Base-by-base conservation (phyloP, 176 grass and related monocot species). In the Miscanthus lutarioriparius region DNA sequence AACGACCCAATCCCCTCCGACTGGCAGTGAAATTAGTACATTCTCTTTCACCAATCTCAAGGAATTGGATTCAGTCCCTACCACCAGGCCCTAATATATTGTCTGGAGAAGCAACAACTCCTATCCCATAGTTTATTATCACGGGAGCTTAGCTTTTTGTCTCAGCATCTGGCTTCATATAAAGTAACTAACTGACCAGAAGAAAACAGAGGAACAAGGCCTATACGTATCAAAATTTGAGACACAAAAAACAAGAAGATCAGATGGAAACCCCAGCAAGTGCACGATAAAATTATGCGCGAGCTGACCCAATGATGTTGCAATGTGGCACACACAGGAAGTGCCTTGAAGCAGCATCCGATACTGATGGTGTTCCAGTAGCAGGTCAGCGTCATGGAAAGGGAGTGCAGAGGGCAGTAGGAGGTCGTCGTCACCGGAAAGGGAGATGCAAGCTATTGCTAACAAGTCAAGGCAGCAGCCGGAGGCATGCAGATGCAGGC, bases 371-470 rank as follows among this genome's bases (percentile, higher is more conserved):
- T 80, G 76, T 75, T 88, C 87, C 72, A 84, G 87, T 80, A 80
- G 44, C 76, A 59, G 38, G 76, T 75, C 82, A 38, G 16, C 9
- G 6, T 84, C 82, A 68, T 17, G 23, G 59, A 75, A 75, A 84
- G 59, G 69, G 76, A 84, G 20, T 75, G 61, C 81, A 61, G 58
- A 45, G 59, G 76, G 36, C 37, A 88, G 76, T 84, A 80, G 81
- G 76, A 84, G 47, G 87, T 88, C 81, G 0, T 61, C 11, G 8
- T 84, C 87, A 30, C 51, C 64, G 47, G 81, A 88, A 88, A 84
- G 64, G 87, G 67, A 80, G 69, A 61, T 80, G 82, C 76, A 89
- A 62, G 27, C 82, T 84, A 84, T 84, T 84, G 58, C 81, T 59
- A 67, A 33, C 75, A 88, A 84, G 74, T 74, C 81, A 84, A 80